Conservation (phyloP, 495 filamentous ascomycete genomes). For the Echria macrotheca region DNA sequence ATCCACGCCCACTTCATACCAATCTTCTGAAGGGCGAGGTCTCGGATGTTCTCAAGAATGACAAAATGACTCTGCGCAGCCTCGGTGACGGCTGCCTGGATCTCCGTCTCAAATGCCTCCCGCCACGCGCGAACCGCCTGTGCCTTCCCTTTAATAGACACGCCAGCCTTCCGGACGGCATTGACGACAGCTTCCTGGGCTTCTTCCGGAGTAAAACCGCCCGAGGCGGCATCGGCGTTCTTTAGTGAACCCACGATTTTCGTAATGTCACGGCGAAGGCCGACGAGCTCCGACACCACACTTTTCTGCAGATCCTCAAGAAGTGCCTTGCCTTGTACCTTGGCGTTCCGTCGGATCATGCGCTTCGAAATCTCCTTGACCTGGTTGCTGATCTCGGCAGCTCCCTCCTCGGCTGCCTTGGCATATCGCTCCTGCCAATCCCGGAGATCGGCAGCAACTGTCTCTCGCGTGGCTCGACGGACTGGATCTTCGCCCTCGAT, state of each 20-base stretch:
- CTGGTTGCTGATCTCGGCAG: conserved; percentile 69
- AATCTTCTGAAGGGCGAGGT: conserved; percentile 88
- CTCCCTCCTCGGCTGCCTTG: conserved; percentile 72
- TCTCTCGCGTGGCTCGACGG: conserved; percentile 51
- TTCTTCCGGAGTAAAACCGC: conserved; percentile 34
- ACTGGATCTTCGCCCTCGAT: conserved; percentile 34
- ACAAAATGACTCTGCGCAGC: conserved; percentile 76
- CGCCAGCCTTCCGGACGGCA: conserved; percentile 66
- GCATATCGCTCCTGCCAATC: conserved; percentile 83
- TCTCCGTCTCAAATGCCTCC: conserved; percentile 63
- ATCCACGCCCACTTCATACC: conserved; percentile 98
- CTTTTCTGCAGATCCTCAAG: conserved; percentile 63
- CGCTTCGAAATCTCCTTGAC: conserved; percentile 57
- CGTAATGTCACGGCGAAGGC: conserved; percentile 63
- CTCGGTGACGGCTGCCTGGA: conserved; percentile 60
- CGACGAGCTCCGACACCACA: conserved; percentile 53
- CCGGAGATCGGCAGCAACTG: conserved; percentile 70
- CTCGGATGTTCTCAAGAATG: conserved; percentile 77
- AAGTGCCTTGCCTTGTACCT: conserved; percentile 56
- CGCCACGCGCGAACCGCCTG: conserved; percentile 78
- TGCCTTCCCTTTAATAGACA: conserved; percentile 72
- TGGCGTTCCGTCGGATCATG: conserved; percentile 47
- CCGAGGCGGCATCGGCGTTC: conserved; percentile 47
- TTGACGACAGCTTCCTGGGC: conserved; percentile 57
- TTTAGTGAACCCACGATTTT: too few species aligned